These are phyloP conservation scores for Kazachstania psychrophila DNA, from an alignment of 805 yeast species.

Conservation along the genomic window DNA sequence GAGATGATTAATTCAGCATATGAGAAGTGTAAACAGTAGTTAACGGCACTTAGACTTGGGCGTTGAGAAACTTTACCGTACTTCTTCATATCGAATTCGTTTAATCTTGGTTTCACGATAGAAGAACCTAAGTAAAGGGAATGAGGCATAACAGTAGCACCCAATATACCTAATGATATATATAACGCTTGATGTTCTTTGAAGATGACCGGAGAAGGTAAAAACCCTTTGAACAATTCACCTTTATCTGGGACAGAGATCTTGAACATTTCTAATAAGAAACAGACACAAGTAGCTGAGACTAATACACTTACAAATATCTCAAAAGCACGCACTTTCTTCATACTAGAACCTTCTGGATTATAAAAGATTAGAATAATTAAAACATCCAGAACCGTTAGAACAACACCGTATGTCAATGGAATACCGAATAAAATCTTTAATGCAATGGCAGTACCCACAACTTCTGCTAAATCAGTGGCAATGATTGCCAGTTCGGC, in stretches of 20 bases:
- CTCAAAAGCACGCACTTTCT: conserved; percentile 69
- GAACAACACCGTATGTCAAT: conserved; percentile 58
- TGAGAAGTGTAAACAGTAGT: conserved; percentile 69
- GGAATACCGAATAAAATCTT: conserved; percentile 72
- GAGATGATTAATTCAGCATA: conserved; percentile 78
- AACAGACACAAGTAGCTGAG: conserved; percentile 64
- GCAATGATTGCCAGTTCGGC: conserved; percentile 87
- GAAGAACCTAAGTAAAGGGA: conserved; percentile 79
- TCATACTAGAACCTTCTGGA: conserved; percentile 65
- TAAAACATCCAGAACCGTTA: conserved; percentile 77
- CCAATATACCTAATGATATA: conserved; percentile 72
- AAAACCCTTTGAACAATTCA: conserved; percentile 53
- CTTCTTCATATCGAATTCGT: conserved; percentile 58
- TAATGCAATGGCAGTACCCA: conserved; percentile 83
- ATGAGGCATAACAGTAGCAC: conserved; percentile 96
- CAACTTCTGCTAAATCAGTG: conserved; percentile 89
- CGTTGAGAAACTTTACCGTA: conserved; percentile 42
- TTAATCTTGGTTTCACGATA: conserved; percentile 73
- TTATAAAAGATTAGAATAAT: conserved; percentile 69
- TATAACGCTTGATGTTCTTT: conserved; percentile 65
- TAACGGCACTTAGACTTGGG: conserved; percentile 75
- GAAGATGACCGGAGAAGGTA: conserved; percentile 54
- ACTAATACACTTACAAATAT: conserved; percentile 64
- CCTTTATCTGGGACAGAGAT: conserved; percentile 45
- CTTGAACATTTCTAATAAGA: conserved; percentile 56